A percentile compares a stretch with the other conserved stretches of the same genome.
Evolutionary conservation across 23 red algal genomes (phyloP).

Genomic region (Gracilaria gracilis): DNA sequence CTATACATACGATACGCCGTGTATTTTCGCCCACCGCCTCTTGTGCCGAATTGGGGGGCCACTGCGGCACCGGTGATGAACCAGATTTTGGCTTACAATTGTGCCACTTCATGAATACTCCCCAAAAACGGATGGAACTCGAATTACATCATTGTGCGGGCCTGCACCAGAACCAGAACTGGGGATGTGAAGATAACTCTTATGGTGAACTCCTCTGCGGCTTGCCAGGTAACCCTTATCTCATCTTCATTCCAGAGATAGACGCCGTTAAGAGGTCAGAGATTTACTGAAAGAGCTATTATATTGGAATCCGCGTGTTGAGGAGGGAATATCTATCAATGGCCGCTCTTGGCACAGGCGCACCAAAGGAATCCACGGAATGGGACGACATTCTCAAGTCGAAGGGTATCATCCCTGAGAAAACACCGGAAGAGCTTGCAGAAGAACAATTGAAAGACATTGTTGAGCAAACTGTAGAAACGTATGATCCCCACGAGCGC

Average conservation of each 20-base stretch:
- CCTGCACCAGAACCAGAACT: too few relatives aligned
- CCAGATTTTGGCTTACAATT: slow-evolving; percentile 2
- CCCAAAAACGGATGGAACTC: too few relatives aligned
- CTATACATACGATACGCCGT: too few relatives aligned
- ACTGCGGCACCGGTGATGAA: neutral
- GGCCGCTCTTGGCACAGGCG: slow-evolving; percentile 84
- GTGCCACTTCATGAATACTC: neutral
- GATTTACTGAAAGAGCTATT: too few relatives aligned
- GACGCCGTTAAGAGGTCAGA: neutral
- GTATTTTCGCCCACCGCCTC: too few relatives aligned
- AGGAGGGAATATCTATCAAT: neutral
- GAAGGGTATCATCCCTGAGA: slow-evolving; percentile 89
- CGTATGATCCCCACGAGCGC: slow-evolving; percentile 78
- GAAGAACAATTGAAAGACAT: slow-evolving; percentile 67
- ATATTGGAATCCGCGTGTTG: neutral
- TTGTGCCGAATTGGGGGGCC: too few relatives aligned
- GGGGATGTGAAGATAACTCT: too few relatives aligned
- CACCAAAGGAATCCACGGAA: slow-evolving; percentile 82
- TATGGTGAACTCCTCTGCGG: neutral
- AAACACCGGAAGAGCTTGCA: slow-evolving; percentile 75
- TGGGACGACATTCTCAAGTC: slow-evolving; percentile 88
- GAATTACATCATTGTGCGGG: neutral
- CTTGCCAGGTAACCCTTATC: too few relatives aligned
- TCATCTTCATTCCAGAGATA: too few relatives aligned
- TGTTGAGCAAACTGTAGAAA: slow-evolving; percentile 70